Evolutionary conservation across 2,329 filamentous ascomycete species (phyloP).

Genomic region (Stagonosporopsis rhizophila): DNA sequence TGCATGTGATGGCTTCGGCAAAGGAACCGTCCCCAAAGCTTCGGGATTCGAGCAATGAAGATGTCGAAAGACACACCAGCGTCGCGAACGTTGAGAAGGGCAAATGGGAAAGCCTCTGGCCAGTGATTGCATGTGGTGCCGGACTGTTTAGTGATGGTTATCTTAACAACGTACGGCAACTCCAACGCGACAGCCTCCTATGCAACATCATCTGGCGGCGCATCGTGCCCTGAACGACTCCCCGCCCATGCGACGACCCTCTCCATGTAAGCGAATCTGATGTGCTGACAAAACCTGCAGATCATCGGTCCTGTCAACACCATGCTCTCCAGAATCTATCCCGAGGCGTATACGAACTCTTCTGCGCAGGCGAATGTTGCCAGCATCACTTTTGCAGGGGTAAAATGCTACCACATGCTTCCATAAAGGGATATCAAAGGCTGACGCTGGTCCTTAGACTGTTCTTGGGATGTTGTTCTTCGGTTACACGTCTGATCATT

Average conservation of each 20-base stretch:
- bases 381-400: slow-evolving; percentile 82
- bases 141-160: slow-evolving; percentile 93
- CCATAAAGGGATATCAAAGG: not conserved
- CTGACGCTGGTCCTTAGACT: slow-evolving; percentile 52
- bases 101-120: slow-evolving; percentile 62
- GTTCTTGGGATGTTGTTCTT: slow-evolving; percentile 83
- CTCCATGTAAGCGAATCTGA: not conserved
- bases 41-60: slow-evolving; percentile 14
- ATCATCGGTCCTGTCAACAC: slow-evolving; percentile 90
- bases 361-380: slow-evolving; percentile 75
- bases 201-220: slow-evolving; percentile 4
- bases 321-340: slow-evolving; percentile 73
- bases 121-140: slow-evolving; percentile 86
- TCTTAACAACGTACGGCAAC: slow-evolving; percentile 74
- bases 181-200: slow-evolving; percentile 14
- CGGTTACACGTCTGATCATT: slow-evolving; percentile 82
- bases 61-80: slow-evolving; percentile 3
- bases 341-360: slow-evolving; percentile 70
- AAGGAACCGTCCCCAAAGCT: slow-evolving; percentile 12
- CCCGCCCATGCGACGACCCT: not conserved
- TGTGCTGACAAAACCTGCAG: slow-evolving; percentile 50
- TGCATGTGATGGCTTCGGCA: slow-evolving; percentile 10
- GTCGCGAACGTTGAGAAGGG: slow-evolving; percentile 40
- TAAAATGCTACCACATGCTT: not conserved
- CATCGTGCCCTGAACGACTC: slow-evolving; percentile 8